phyloP scores from a whole-genome alignment of 2,329 filamentous ascomycete species.

The Bipolaris bicolor region DNA sequence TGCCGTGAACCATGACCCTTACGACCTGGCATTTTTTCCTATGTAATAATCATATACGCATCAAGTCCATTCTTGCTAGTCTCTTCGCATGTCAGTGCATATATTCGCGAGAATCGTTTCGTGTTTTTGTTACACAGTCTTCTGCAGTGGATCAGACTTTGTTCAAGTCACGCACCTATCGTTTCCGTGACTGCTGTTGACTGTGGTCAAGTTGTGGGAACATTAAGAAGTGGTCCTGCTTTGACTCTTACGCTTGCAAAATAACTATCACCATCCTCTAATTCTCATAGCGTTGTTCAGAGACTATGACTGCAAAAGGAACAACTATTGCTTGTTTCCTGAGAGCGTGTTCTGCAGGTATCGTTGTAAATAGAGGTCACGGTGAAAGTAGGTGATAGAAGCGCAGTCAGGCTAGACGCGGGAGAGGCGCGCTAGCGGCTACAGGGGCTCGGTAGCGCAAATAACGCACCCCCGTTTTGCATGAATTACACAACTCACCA shows the following conservation, averaged over 20 bases:
- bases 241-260: not conserved
- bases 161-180: not conserved
- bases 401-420: too few species aligned
- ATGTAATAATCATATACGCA: conserved; percentile 2
- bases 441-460: too few species aligned
- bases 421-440: too few species aligned
- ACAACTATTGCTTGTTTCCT: too few species aligned
- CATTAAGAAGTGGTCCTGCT: not conserved
- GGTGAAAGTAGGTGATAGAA: too few species aligned
- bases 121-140: not conserved
- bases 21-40: conserved; percentile 2
- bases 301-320: too few species aligned
- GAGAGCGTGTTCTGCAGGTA: too few species aligned
- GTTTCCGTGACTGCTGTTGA: not conserved
- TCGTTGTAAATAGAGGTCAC: too few species aligned
- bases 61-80: not conserved
- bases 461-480: too few species aligned
- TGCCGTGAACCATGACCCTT: not conserved
- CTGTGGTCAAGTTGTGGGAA: not conserved
- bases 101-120: not conserved
- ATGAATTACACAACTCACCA: too few species aligned
- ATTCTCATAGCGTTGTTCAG: too few species aligned
- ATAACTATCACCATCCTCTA: not conserved
- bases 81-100: conserved; percentile 1
- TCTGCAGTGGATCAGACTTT: not conserved